Conservation (phyloP, 2,329 filamentous ascomycete genomes). For the Cucurbitaria berberidis region DNA sequence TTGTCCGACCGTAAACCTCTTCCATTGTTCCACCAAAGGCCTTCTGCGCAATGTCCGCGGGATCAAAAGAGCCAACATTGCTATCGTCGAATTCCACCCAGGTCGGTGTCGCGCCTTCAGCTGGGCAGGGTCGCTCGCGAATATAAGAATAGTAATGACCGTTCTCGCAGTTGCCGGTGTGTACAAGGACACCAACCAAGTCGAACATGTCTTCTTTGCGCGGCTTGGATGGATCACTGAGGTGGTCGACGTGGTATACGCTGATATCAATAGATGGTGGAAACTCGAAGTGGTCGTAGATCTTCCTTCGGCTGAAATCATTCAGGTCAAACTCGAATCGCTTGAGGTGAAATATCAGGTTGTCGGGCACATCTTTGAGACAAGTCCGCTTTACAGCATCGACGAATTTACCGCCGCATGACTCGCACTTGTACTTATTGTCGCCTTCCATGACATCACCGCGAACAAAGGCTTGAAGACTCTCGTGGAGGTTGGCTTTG, state of each 20-base stretch:
- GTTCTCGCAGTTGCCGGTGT: conserved; percentile 89
- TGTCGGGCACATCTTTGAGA: conserved; percentile 89
- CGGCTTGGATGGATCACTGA: conserved; percentile 67
- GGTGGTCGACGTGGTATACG: conserved; percentile 85
- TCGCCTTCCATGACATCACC: conserved; percentile 97
- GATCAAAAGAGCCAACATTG: conserved; percentile 77
- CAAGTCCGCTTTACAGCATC: conserved; percentile 94
- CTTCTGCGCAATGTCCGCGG: conserved; percentile 71
- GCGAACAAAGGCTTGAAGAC: conserved; percentile 91
- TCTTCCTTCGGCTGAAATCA: conserved; percentile 83
- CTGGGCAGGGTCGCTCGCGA: conserved; percentile 71
- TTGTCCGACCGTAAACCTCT: conserved; percentile 34
- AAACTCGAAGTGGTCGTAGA: conserved; percentile 94
- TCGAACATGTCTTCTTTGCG: conserved; percentile 79
- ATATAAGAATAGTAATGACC: conserved; percentile 98
- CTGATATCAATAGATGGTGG: conserved; percentile 83
- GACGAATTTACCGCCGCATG: conserved; percentile 80
- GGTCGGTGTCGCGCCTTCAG: conserved; percentile 50
- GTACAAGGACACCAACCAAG: conserved; percentile 92
- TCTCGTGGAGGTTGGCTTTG: conserved; percentile 82
- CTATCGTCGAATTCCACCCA: conserved; percentile 98
- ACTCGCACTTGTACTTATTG: conserved; percentile 97
- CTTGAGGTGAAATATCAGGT: conserved; percentile 94
- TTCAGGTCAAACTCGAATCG: conserved; percentile 81
- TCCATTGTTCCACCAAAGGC: conserved; percentile 66